Base-by-base conservation (phyloP, 148 eudicot species). In the Tetragonia tetragonoides region DNA sequence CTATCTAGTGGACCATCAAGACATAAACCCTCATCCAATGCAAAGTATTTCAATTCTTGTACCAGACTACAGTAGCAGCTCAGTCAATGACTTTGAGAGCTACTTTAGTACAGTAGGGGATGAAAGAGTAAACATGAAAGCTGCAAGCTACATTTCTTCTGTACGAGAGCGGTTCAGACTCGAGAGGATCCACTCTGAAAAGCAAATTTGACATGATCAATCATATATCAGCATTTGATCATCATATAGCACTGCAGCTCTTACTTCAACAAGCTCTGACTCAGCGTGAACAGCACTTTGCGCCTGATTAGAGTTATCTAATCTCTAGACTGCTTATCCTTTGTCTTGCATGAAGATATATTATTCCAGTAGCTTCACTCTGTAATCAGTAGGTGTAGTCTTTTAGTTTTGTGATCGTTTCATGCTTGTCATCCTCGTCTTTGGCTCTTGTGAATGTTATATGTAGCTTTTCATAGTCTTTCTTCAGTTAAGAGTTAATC, bases 101-200 rank as follows among this genome's bases (percentile, higher is more conserved):
- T 80, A 77, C 57, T 85, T 60, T 16, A 79, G 79, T 24, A 62
- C 74, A 20, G 68, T 67, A 16, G 91, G 51, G 0, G 88, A 91
- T 38, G 90, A 88, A 67, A 60, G 75, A n/a, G 92, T 87, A 2
- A 87, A 92, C 81, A 79, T 86, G 68, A 87, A 87, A 66, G 94
- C 97, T 5, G 79, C 86, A 2, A 84, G 65, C 10, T 92, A 92
- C 64, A 92, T 92, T 16, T 84, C 87, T 28, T 72, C 85, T 42
- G 94, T 89, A 34, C 86, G 79, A 9, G 91, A 90, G 75, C 81
- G 92, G 75, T 87, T 92, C 75, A 87, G 56, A 81, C 84, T 85
- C 14, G 87, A 90, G 71, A 81, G 76, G 56, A 56, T 75, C 47
- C 83, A 49, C 73, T 81, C 86, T 0, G 83, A 88, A 62, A 75